Conservation (phyloP, 75 land plant species). For the Pinus albicaulis region DNA sequence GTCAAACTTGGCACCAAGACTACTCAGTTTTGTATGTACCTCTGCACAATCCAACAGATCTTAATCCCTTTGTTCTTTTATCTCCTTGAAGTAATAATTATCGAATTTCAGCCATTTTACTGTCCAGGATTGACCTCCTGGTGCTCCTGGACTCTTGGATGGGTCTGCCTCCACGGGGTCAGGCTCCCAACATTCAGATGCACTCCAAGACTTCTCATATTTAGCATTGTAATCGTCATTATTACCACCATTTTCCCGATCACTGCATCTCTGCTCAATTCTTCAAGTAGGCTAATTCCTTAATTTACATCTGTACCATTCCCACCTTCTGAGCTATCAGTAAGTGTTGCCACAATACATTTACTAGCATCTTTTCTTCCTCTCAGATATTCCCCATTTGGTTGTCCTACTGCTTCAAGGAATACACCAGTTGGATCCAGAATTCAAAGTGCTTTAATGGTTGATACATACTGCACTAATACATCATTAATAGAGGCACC, state of each 20-base stretch:
- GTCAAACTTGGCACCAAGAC: too few relatives aligned
- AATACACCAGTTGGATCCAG: conserved; percentile 51
- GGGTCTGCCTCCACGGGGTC: too few relatives aligned
- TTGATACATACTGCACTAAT: conserved; percentile 35
- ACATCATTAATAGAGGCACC: conserved; percentile 51
- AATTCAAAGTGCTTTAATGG: conserved; percentile 39
- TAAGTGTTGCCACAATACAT: conserved; percentile 93
- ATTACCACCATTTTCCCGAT: conserved; percentile 58
- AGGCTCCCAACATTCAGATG: too few relatives aligned
- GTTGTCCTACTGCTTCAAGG: conserved; percentile 47
- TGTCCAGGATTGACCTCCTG: too few relatives aligned
- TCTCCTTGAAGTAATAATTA: too few relatives aligned
- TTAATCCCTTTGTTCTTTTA: too few relatives aligned
- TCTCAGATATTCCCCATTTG: conserved; percentile 76
- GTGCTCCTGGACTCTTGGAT: too few relatives aligned
- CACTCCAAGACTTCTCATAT: conserved; percentile 84
- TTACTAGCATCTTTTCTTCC: conserved; percentile 36
- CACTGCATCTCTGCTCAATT: conserved; percentile 79
- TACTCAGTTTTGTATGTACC: too few relatives aligned
- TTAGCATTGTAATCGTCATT: conserved; percentile 73
- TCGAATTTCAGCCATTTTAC: too few relatives aligned
- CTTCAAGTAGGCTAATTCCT: conserved; percentile 88
- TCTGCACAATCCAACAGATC: too few relatives aligned
- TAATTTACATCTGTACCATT: conserved; percentile 55
- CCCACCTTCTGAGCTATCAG: conserved; percentile 69